A percentile compares a stretch with the other conserved stretches of the same genome.
phyloP scores from a whole-genome alignment of 2,329 filamentous ascomycete genomes.

The Fonsecaea erecta region DNA sequence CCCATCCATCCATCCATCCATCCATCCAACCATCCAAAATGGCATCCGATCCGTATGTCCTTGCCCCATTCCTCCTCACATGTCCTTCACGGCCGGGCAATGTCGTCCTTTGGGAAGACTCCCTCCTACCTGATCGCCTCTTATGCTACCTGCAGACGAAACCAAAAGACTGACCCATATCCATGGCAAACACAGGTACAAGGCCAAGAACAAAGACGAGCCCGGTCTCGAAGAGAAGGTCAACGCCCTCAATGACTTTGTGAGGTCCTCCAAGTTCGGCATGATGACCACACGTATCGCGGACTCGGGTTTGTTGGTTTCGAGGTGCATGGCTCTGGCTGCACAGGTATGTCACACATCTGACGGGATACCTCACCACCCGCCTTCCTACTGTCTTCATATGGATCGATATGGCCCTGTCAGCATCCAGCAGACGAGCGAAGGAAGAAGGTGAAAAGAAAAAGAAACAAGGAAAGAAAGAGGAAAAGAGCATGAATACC shows the following conservation, averaged over 20 bases:
- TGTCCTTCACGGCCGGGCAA: background rate
- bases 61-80: constrained; percentile 9
- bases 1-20: constrained; percentile 5
- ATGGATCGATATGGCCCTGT: no score
- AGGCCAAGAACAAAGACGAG: constrained; percentile 75
- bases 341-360: constrained; percentile 62
- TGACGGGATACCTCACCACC: background rate
- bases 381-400: no score
- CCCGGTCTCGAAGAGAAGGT: constrained; percentile 74
- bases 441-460: constrained; percentile 61
- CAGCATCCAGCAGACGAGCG: background rate
- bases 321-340: constrained; percentile 84
- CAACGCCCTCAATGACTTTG: constrained; percentile 72
- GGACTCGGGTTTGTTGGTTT: constrained; percentile 69
- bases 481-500: constrained; percentile 48
- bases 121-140: background rate
- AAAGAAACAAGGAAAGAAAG: constrained; percentile 57
- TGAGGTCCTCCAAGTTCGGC: constrained; percentile 76
- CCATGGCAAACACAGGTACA: constrained; percentile 68
- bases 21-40: constrained; percentile 16
- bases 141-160: background rate
- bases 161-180: background rate
- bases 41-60: constrained; percentile 29
- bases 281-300: constrained; percentile 82
- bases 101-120: background rate